phyloP scores from a whole-genome alignment of 2,329 filamentous ascomycete genomes.

The Sarocladium kiliense region DNA sequence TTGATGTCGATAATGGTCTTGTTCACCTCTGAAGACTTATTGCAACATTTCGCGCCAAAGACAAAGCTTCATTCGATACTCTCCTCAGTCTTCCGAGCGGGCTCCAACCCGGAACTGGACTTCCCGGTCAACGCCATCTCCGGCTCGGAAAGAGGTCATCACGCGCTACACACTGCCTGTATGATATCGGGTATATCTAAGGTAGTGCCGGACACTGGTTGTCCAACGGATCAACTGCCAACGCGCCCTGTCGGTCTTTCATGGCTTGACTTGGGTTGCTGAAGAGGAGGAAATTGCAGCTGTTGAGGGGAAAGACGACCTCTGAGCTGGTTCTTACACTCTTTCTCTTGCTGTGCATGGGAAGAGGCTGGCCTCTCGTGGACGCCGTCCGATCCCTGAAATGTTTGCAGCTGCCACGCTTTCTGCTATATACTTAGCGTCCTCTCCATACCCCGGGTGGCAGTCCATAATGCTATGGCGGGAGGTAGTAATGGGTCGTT shows the following conservation, averaged over 20 bases:
- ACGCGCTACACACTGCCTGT: background rate
- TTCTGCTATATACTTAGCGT: background rate
- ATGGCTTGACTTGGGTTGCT: background rate
- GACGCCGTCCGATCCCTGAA: background rate
- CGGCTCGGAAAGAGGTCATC: slow-evolving; percentile 5
- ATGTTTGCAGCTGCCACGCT: background rate
- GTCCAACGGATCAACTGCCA: slow-evolving; percentile 20
- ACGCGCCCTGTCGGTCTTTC: slow-evolving; percentile 10
- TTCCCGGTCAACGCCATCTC: slow-evolving; percentile 10
- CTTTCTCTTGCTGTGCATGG: slow-evolving; percentile 11
- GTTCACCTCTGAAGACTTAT: slow-evolving; percentile 16
- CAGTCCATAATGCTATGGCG: background rate
- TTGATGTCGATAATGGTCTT: slow-evolving; percentile 25
- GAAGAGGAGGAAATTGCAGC: background rate
- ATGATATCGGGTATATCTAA: slow-evolving; percentile 2
- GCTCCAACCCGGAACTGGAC: slow-evolving; percentile 10
- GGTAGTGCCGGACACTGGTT: slow-evolving; percentile 33
- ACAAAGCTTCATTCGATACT: slow-evolving; percentile 2
- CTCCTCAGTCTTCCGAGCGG: slow-evolving; percentile 6
- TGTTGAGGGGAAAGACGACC: slow-evolving; percentile 2
- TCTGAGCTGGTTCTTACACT: slow-evolving; percentile 10
- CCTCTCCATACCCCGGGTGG: background rate
- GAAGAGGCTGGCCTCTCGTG: slow-evolving; percentile 8
- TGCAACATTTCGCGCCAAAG: background rate
- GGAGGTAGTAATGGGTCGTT: background rate